Evolutionary conservation across 75 land plant species (phyloP).

Genomic region (Cryptomeria japonica): DNA sequence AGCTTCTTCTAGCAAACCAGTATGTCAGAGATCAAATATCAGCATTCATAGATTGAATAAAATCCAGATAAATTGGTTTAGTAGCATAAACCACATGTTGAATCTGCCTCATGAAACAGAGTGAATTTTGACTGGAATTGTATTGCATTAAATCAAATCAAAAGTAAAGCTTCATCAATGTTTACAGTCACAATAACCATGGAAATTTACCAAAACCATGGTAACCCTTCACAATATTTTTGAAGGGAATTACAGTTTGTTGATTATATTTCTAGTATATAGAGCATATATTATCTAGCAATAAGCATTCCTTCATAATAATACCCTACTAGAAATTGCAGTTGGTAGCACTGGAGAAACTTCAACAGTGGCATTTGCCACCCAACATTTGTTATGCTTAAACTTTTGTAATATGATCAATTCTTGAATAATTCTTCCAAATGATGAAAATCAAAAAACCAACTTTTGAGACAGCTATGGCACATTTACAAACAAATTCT

Average conservation of each 20-base stretch:
- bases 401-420: background rate
- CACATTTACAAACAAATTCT: background rate
- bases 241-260: background rate
- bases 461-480: background rate
- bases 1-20: background rate
- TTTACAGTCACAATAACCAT: background rate
- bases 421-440: background rate
- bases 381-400: background rate
- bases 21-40: background rate
- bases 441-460: background rate
- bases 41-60: background rate
- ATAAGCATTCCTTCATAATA: background rate
- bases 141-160: background rate
- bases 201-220: background rate
- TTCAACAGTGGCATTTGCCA: background rate
- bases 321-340: background rate
- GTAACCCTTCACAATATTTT: background rate
- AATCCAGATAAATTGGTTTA: background rate
- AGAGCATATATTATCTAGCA: background rate
- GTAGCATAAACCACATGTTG: background rate
- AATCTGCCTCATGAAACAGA: background rate
- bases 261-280: background rate
- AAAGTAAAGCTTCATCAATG: background rate
- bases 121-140: background rate
- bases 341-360: background rate